These are phyloP conservation scores for Ogataea nonfermentans DNA, from an alignment of 805 yeast species.

Conservation along the genomic window DNA sequence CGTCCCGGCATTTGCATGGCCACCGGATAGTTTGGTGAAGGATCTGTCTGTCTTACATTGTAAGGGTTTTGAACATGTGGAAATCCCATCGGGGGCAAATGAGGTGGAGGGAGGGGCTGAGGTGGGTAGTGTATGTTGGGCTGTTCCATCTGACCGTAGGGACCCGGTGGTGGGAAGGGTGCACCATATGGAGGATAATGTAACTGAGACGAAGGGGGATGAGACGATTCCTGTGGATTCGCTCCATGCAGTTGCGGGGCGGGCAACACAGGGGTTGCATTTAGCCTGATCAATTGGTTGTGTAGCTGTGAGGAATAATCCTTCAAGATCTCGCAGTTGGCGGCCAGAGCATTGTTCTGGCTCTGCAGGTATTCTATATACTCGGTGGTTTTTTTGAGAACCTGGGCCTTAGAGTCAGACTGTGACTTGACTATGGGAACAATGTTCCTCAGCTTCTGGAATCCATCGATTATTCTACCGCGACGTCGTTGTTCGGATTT, in stretches of 20 bases:
- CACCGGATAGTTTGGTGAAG: not conserved
- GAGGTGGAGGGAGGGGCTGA: slow-evolving; percentile 3
- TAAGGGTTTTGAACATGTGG: slow-evolving; percentile 2
- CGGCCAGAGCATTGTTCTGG: slow-evolving; percentile 25
- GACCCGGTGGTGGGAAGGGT: slow-evolving; percentile 7
- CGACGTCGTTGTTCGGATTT: slow-evolving; percentile 46
- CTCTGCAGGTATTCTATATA: slow-evolving; percentile 40
- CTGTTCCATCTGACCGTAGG: slow-evolving; percentile 1
- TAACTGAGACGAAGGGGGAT: slow-evolving; percentile 11
- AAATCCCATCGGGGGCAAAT: not conserved
- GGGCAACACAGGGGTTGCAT: slow-evolving; percentile 15
- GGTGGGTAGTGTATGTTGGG: not conserved
- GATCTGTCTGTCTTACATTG: not conserved
- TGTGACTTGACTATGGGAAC: slow-evolving; percentile 42
- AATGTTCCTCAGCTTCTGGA: slow-evolving; percentile 36
- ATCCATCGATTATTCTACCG: slow-evolving; percentile 46
- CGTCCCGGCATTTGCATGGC: not conserved
- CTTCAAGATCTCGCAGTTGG: slow-evolving; percentile 21
- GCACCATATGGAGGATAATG: slow-evolving; percentile 13
- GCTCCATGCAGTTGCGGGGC: slow-evolving; percentile 12
- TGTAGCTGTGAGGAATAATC: slow-evolving; percentile 23
- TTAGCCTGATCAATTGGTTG: slow-evolving; percentile 15
- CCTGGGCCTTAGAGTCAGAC: slow-evolving; percentile 45
- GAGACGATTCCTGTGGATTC: not conserved
- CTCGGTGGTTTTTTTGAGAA: slow-evolving; percentile 41